These are phyloP conservation scores for Termitomyces sp. DNA, from an alignment of 768 basidiomycete species.

Conservation along the genomic window DNA sequence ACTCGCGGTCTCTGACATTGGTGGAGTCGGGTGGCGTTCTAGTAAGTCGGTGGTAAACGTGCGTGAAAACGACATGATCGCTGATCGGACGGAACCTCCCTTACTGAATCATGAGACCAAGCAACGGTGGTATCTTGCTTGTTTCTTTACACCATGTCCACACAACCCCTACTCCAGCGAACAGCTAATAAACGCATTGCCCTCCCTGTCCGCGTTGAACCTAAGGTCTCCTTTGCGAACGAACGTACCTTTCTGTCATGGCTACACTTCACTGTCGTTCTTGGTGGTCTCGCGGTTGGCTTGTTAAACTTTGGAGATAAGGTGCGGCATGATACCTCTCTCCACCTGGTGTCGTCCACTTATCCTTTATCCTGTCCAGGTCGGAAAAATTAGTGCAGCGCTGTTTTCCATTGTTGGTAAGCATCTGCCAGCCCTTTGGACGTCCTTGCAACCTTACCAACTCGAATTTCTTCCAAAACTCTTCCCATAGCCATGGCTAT, in stretches of 20 bases:
- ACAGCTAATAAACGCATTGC: conserved; percentile 95
- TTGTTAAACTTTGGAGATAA: conserved; percentile 98
- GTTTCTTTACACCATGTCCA: conserved; percentile 63
- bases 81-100: neutral
- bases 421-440: neutral
- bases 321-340: conserved; percentile 35
- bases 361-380: conserved; percentile 38
- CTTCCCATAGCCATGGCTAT: conserved; percentile 79
- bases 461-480: neutral
- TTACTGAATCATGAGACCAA: neutral
- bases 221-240: conserved; percentile 93
- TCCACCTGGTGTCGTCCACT: neutral
- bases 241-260: conserved; percentile 97
- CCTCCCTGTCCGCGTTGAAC: conserved; percentile 90
- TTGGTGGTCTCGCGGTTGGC: conserved; percentile 94
- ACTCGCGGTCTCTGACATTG: neutral
- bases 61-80: neutral
- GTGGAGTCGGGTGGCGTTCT: neutral
- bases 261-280: conserved; percentile 97
- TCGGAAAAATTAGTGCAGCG: conserved; percentile 92
- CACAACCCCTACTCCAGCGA: conserved; percentile 94
- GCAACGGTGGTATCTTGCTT: neutral
- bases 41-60: neutral
- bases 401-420: conserved; percentile 93
- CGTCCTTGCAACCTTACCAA: conserved; percentile 5